Base-by-base conservation (phyloP, 2,329 filamentous ascomycete genomes). In the Pyrenochaeta sp. region DNA sequence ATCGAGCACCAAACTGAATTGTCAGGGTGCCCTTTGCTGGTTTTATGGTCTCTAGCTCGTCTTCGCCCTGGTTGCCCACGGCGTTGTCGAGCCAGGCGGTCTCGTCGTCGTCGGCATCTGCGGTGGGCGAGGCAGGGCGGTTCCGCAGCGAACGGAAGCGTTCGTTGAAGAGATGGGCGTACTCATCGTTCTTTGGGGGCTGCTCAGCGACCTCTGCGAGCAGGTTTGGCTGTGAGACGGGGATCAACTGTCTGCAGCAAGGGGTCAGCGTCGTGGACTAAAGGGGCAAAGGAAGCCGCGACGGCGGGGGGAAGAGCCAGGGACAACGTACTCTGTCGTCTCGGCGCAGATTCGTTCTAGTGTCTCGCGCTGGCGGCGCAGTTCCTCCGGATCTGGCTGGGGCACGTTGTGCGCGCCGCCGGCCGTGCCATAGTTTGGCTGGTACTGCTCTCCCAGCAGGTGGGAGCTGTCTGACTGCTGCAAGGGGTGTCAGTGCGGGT, bases 261-360 rank as follows among this genome's bases (percentile, higher is more conserved):
- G 59, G 60, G 63, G 63, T 63, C 51, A 58, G 51, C 34, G 40
- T 36, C 22, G 30, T 39, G 44, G 17, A 3, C 15, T 5, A 11
- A 4, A 6, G 31, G 21, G 34, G 32, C 36, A 23, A 14, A n/a
- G 27, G 31, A 38, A 20, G 35, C 28, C 13, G 41, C 36, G 37
- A 26, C 15, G 34, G 28, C 18, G 31, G 29, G n/a, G n/a, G n/a
- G n/a, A n/a, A n/a, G n/a, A n/a, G n/a, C n/a, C n/a, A n/a, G n/a
- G n/a, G n/a, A n/a, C n/a, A n/a, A 64, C 72, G 43, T 58, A 78
- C 77, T 78, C 75, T 17, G 74, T 72, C 9, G 77, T 77, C 52
- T 76, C 72, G 30, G 74, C 73, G 36, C 76, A 79, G 46, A 79
- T 76, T 23, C 73, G 71, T 57, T 78, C 75, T 44, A 79, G 58